Conservation (phyloP, 192 early-diverging fungal species). For the Linnemannia hyalina region DNA sequence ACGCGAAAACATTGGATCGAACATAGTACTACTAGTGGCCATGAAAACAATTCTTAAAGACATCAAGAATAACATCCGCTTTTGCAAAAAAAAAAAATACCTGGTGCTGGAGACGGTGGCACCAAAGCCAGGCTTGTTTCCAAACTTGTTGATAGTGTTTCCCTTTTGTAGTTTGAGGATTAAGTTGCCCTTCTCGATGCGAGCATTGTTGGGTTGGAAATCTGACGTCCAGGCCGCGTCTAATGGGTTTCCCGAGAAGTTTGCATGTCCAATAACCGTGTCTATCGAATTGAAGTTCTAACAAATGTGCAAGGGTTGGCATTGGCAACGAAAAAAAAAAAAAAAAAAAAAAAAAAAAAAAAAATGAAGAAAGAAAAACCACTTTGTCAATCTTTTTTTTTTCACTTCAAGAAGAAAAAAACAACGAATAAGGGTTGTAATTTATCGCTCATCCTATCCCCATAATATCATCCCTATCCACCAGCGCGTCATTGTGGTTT, state of each 20-base stretch:
- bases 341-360: too few relatives aligned
- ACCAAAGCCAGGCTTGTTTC: slow-evolving; percentile 55
- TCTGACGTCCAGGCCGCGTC: slow-evolving; percentile 53
- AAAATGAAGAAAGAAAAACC: too few relatives aligned
- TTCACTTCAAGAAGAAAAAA: too few relatives aligned
- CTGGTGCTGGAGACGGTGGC: slow-evolving; percentile 55
- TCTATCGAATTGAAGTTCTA: slow-evolving; percentile 33
- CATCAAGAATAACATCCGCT: not conserved
- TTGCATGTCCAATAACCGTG: slow-evolving; percentile 17
- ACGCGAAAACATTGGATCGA: not conserved
- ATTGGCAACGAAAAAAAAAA: not conserved
- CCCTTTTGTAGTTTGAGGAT: slow-evolving; percentile 32
- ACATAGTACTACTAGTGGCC: not conserved
- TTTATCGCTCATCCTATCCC: too few relatives aligned
- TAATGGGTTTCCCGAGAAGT: slow-evolving; percentile 49
- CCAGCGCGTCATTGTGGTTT: not conserved
- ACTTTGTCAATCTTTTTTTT: not conserved
- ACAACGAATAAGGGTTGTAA: too few relatives aligned
- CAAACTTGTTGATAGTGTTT: slow-evolving; percentile 29
- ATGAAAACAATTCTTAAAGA: not conserved
- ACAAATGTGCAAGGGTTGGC: not conserved
- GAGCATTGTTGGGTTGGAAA: slow-evolving; percentile 48
- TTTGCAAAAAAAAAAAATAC: slow-evolving; percentile 13
- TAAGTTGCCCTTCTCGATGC: slow-evolving; percentile 47
- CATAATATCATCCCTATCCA: too few relatives aligned